Evolutionary conservation across 176 grass and related monocot species (phyloP).

Genomic region (Puya raimondii): DNA sequence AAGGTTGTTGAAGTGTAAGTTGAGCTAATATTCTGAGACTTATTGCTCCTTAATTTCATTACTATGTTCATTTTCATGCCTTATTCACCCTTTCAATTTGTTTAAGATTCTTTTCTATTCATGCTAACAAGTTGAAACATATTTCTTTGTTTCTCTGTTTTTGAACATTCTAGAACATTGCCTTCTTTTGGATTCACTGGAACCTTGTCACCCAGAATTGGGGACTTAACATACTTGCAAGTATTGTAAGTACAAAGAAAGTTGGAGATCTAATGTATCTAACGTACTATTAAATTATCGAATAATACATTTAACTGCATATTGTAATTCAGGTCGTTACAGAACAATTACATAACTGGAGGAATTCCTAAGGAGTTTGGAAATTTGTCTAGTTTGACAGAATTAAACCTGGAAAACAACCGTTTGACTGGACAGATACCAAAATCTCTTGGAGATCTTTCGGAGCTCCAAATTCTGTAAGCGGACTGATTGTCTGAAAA

Average conservation of each 20-base stretch:
- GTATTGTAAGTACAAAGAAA: constrained; percentile 50
- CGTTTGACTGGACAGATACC: constrained; percentile 66
- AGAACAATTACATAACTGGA: constrained; percentile 69
- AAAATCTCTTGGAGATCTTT: constrained; percentile 41
- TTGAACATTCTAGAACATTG: constrained; percentile 40
- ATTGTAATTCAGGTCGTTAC: constrained; percentile 42
- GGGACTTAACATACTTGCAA: constrained; percentile 42
- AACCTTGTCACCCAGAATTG: constrained; percentile 59
- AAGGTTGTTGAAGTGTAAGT: constrained; percentile 53
- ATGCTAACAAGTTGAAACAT: neutral
- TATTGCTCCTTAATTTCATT: constrained; percentile 1
- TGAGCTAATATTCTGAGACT: constrained; percentile 12
- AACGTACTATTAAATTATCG: neutral
- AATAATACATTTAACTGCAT: constrained; percentile 6
- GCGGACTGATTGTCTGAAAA: constrained; percentile 13
- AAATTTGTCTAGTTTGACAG: constrained; percentile 59
- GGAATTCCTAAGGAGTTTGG: constrained; percentile 63
- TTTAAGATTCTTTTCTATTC: neutral
- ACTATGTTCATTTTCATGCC: neutral
- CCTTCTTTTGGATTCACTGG: constrained; percentile 49
- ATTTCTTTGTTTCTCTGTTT: constrained; percentile 10
- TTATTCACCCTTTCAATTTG: too few relatives aligned
- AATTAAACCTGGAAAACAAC: constrained; percentile 54
- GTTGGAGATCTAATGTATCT: constrained; percentile 1
- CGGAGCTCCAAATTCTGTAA: constrained; percentile 71